phyloP scores from a whole-genome alignment of 1,139 yeast genomes.

The Saccharomyces hybrid region DNA sequence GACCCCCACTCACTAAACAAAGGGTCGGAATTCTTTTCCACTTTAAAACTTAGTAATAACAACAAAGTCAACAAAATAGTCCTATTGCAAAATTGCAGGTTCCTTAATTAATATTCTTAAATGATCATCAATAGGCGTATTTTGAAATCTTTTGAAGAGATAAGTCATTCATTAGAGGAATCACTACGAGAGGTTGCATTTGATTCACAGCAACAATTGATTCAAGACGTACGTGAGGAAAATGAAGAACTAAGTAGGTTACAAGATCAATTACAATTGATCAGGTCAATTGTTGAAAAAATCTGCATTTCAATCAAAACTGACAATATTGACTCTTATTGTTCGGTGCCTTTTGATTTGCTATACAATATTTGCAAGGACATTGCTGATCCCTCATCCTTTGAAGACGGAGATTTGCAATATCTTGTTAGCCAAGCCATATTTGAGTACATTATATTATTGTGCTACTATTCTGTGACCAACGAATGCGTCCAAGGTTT shows the following conservation, averaged over 20 bases:
- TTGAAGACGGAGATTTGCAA: constrained; percentile 1
- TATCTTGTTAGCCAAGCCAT: constrained; percentile 7
- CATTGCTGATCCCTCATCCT: constrained; percentile 1
- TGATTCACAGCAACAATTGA: neutral
- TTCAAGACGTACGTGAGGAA: constrained; percentile 1
- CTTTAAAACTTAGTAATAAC: neutral
- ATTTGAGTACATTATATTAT: constrained; percentile 11
- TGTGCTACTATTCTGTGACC: constrained; percentile 19
- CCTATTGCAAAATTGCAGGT: neutral
- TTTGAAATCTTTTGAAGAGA: neutral
- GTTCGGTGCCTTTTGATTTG: constrained; percentile 4
- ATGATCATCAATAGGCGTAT: neutral
- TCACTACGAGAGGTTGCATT: neutral
- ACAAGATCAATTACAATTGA: constrained; percentile 7
- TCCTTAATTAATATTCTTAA: neutral
- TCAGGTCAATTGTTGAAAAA: constrained; percentile 8
- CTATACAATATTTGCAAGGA: constrained; percentile 3
- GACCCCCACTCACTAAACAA: neutral
- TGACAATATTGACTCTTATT: neutral
- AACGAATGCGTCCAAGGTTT: constrained; percentile 13
- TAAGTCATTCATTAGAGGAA: neutral
- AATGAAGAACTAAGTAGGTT: constrained; percentile 1
- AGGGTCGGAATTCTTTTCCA: neutral
- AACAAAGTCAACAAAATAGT: neutral
- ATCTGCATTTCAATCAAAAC: constrained; percentile 3